phyloP scores from a whole-genome alignment of 345 rosid genomes.

The Eucalyptus marginata region DNA sequence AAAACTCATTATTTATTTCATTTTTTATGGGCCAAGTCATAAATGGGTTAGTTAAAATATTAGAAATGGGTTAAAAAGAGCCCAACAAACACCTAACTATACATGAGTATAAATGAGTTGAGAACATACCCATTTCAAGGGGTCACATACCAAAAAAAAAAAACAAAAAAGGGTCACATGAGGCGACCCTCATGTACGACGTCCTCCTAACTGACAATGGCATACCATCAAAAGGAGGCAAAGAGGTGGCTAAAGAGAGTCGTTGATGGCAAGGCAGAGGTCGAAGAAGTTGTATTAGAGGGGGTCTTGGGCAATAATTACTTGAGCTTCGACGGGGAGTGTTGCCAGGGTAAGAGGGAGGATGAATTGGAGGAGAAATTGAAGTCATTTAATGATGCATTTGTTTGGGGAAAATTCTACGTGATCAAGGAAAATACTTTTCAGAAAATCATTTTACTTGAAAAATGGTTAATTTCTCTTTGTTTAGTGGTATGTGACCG shows the following conservation, averaged over 20 bases:
- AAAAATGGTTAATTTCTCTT: no score
- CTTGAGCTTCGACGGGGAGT: not conserved
- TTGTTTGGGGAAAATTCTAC: no score
- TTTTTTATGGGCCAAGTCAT: not conserved
- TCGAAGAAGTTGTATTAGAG: conserved; percentile 14
- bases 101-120: not conserved
- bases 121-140: not conserved
- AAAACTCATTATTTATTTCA: not conserved
- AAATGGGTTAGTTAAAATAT: not conserved
- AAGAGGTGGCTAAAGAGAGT: conserved; percentile 8
- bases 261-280: conserved; percentile 16
- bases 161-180: conserved; percentile 9
- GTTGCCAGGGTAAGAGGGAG: not conserved
- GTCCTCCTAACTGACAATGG: not conserved
- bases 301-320: conserved; percentile 1
- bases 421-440: no score
- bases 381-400: not conserved
- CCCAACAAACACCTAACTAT: not conserved
- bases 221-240: conserved; percentile 15
- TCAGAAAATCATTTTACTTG: no score
- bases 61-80: not conserved
- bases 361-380: conserved; percentile 1
- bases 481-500: no score
- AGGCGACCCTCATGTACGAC: conserved; percentile 14
- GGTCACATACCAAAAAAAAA: no score